Evolutionary conservation across 305 asterid species (phyloP), one percentile per base, ranked within the genome.

Genomic region (Andrographis paniculata): DNA sequence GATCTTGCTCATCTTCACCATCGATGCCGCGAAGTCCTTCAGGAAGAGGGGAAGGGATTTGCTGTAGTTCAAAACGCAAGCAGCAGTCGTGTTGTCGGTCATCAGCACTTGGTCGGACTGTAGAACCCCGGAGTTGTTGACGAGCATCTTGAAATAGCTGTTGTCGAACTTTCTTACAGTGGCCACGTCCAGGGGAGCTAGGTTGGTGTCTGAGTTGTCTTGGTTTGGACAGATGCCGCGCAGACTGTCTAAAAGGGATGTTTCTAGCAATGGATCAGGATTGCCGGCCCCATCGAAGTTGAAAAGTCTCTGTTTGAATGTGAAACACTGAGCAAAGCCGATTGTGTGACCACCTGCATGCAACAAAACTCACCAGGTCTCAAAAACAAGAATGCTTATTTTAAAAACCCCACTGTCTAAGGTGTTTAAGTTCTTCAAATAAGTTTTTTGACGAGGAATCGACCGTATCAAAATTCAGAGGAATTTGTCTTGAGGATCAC

Each of bases 251-350:
- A 76, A 61, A 5, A 67, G 48, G 5, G 79, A 63, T 10, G 59
- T 42, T 14, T 81, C 87, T 1, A 84, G 74, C 14, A 47, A 21
- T 0, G 95, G 84, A 23, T 84, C 95, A 0, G 95, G 95, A 60
- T 81, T 80, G 6, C 95, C 87, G 4, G 78, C 60, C 42, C 95
- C 95, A 18, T 78, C 89, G 36, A 76, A 81, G 64, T 84, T 42
- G 46, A 74, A 84, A 16, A 84, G 84, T 66, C 95, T 64, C 18
- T 23, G 60, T 39, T 78, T 81, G 58, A 84, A 84, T 17, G 89
- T 72, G 37, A 30, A 57, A 60, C 93, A 81, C 28, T 74, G 95
- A 13, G 55, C 55, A 16, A 31, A 30, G 35, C 55, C 55, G 14
- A 49, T 11, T 1, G 55, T 49, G 43, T 49, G 55, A 1, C 40